A percentile compares a stretch with the other conserved stretches of the same genome.
Conservation (phyloP, 495 filamentous ascomycete species). For the Podospora pseudopauciseta region DNA sequence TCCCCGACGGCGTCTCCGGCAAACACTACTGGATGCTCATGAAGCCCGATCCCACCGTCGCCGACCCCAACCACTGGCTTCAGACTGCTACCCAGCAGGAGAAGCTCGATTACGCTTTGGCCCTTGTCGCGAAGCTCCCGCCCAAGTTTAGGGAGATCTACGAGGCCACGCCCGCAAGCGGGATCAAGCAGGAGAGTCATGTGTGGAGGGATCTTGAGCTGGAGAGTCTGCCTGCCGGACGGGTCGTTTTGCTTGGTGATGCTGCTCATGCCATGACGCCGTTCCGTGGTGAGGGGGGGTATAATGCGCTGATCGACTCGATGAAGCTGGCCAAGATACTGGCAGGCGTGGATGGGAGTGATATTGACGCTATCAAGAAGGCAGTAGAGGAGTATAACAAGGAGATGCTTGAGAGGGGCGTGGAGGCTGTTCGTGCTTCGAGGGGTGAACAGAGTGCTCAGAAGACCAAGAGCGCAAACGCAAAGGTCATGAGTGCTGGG, state of each 20-base stretch:
- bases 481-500: background rate
- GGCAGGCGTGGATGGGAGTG: background rate
- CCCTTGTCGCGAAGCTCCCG: slow-evolving; percentile 25
- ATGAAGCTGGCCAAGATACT: background rate
- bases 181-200: slow-evolving; percentile 21
- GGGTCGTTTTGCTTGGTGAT: slow-evolving; percentile 47
- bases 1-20: slow-evolving; percentile 25
- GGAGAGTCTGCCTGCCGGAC: slow-evolving; percentile 32
- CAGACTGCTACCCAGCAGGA: slow-evolving; percentile 22
- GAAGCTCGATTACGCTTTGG: slow-evolving; percentile 21
- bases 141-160: slow-evolving; percentile 23
- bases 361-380: background rate
- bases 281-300: background rate
- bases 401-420: background rate
- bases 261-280: slow-evolving; percentile 56
- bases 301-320: slow-evolving; percentile 1
- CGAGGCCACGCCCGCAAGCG: slow-evolving; percentile 20
- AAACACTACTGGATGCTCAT: slow-evolving; percentile 26
- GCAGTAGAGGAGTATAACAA: background rate
- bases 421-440: background rate
- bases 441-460: background rate
- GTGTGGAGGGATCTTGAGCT: slow-evolving; percentile 24
- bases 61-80: slow-evolving; percentile 22
- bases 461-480: background rate
- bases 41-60: slow-evolving; percentile 25